A percentile compares a stretch with the other conserved stretches of the same genome.
phyloP scores from a whole-genome alignment of 1,284 basidiomycete genomes.

The Megacollybia platyphylla region DNA sequence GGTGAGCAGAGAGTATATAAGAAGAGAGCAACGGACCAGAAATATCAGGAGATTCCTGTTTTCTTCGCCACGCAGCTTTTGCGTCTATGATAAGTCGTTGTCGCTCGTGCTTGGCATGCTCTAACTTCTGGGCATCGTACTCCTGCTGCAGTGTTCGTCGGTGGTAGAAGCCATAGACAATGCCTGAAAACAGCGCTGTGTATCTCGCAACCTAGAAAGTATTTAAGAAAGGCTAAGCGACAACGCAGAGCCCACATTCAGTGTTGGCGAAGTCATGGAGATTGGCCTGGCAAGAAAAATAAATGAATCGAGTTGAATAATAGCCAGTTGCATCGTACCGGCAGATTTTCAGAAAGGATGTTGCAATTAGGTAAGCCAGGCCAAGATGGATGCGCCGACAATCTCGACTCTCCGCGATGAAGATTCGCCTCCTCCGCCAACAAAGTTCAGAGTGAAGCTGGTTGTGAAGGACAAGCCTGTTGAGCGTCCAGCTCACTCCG shows the following conservation, averaged over 20 bases:
- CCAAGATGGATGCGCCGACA: conserved; percentile 67
- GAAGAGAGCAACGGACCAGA: conserved; percentile 29
- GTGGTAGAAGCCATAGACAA: conserved; percentile 90
- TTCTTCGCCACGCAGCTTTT: conserved; percentile 82
- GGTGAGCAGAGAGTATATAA: conserved; percentile 1
- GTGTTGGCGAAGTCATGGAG: conserved; percentile 47
- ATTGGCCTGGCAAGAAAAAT: neutral
- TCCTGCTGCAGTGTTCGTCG: conserved; percentile 80
- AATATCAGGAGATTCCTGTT: conserved; percentile 40
- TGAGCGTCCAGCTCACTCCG: conserved; percentile 13
- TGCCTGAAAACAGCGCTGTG: conserved; percentile 77
- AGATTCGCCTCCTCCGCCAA: conserved; percentile 40
- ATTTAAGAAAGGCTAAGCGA: conserved; percentile 4
- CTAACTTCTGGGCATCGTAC: conserved; percentile 61
- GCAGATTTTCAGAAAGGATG: neutral
- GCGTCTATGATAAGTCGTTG: conserved; percentile 79
- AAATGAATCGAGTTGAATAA: neutral
- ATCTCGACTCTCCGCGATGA: conserved; percentile 67
- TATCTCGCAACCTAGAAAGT: conserved; percentile 81
- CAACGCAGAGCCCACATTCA: conserved; percentile 34
- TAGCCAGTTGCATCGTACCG: neutral
- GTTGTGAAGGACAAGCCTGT: conserved; percentile 20
- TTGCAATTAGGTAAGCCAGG: conserved; percentile 15
- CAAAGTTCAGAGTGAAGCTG: conserved; percentile 33
- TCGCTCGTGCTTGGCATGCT: conserved; percentile 59